Percentiles rank a stretch among this genome's conserved stretches.
Evolutionary conservation across 2,329 filamentous ascomycete species (phyloP).

Genomic region (Fusarium chaquense): DNA sequence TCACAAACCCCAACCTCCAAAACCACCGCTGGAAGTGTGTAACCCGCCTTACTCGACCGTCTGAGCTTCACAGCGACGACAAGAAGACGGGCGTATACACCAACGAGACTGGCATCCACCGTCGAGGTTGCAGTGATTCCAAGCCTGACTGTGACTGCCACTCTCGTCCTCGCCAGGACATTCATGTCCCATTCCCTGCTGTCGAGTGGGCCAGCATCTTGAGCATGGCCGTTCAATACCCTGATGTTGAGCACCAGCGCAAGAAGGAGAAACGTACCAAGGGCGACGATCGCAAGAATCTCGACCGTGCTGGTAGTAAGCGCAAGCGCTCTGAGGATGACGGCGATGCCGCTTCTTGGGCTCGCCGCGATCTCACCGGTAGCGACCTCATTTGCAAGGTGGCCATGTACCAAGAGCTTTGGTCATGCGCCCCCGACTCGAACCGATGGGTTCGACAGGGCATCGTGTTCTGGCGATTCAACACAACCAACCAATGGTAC

Average conservation of each 20-base stretch:
- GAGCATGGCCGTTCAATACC: slow-evolving; percentile 67
- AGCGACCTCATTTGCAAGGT: slow-evolving; percentile 70
- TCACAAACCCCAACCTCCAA: slow-evolving; percentile 65
- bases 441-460: slow-evolving; percentile 67
- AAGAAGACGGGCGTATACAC: slow-evolving; percentile 59
- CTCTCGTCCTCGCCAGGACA: slow-evolving; percentile 59
- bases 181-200: slow-evolving; percentile 69
- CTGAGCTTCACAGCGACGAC: slow-evolving; percentile 64
- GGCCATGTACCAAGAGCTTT: slow-evolving; percentile 76
- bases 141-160: slow-evolving; percentile 65
- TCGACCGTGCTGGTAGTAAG: slow-evolving; percentile 54
- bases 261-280: slow-evolving; percentile 55
- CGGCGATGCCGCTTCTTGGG: slow-evolving; percentile 56
- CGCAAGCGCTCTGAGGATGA: slow-evolving; percentile 58
- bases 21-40: slow-evolving; percentile 71
- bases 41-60: slow-evolving; percentile 68
- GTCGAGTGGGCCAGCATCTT: slow-evolving; percentile 70
- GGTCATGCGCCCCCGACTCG: slow-evolving; percentile 64
- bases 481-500: slow-evolving; percentile 64
- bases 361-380: slow-evolving; percentile 58
- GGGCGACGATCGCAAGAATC: slow-evolving; percentile 52
- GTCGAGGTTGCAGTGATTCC: slow-evolving; percentile 63
- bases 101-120: slow-evolving; percentile 66
- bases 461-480: slow-evolving; percentile 74
- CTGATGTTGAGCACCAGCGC: slow-evolving; percentile 57